Conservation (phyloP, 805 yeast species). For the Myxozyma nipponensis region DNA sequence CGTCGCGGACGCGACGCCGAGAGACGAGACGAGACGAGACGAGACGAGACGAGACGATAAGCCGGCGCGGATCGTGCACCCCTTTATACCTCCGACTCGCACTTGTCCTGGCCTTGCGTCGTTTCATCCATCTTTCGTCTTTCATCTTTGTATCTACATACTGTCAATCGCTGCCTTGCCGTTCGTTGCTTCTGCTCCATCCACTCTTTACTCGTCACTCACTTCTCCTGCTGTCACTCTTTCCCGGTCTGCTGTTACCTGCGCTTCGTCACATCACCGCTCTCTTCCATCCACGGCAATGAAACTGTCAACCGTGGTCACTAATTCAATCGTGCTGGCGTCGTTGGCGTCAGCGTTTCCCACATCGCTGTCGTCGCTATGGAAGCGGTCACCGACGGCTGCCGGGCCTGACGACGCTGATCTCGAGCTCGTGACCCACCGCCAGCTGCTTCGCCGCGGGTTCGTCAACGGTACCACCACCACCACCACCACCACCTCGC, state of each 20-base stretch:
- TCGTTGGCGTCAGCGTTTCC: conserved; percentile 3
- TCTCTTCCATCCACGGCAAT: not conserved
- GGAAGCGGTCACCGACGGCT: conserved; percentile 14
- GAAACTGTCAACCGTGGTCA: not conserved
- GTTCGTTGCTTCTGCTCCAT: not conserved
- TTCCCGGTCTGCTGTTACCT: conserved; percentile 26
- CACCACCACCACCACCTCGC: conserved; percentile 5
- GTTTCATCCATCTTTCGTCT: too few species aligned
- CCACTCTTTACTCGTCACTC: conserved; percentile 12
- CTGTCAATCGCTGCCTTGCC: not conserved
- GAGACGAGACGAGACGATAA: too few species aligned
- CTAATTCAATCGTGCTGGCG: not conserved
- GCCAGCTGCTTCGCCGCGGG: not conserved
- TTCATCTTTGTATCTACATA: too few species aligned
- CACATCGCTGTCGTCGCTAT: conserved; percentile 13
- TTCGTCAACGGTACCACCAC: not conserved
- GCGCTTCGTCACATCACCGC: conserved; percentile 26
- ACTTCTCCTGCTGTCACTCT: conserved; percentile 29
- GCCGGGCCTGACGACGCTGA: not conserved
- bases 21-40: too few species aligned
- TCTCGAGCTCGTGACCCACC: not conserved
- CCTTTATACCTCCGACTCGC: too few species aligned
- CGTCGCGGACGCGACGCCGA: too few species aligned
- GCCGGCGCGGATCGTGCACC: too few species aligned
- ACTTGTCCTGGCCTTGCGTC: too few species aligned